Conservation (phyloP, 257 asterid species). For the Solanum dulcamara region DNA sequence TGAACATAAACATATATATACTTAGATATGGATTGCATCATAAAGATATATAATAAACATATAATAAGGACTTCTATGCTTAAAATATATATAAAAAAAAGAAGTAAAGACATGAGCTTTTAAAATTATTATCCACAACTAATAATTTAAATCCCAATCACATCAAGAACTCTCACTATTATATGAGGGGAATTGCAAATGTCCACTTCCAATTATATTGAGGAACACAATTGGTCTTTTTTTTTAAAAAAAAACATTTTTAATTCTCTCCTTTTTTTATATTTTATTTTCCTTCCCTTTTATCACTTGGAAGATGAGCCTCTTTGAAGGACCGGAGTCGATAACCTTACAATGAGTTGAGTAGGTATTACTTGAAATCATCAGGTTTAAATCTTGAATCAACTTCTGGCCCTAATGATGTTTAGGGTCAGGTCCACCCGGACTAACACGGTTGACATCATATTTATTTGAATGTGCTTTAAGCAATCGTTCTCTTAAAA, state of each 20-base stretch:
- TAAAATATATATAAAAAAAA: neutral
- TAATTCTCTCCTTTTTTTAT: neutral
- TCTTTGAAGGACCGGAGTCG: neutral
- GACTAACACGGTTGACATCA: neutral
- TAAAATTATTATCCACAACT: neutral
- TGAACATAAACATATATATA: neutral
- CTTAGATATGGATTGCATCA: neutral
- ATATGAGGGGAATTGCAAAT: neutral
- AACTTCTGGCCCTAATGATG: neutral
- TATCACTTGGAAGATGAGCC: neutral
- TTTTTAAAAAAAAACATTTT: neutral
- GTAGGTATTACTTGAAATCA: neutral
- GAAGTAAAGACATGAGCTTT: neutral
- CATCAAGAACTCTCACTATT: neutral
- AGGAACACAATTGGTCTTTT: neutral
- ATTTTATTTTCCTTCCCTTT: neutral
- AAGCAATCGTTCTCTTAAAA: neutral
- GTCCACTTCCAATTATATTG: neutral
- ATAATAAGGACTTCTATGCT: neutral
- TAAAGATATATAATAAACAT: neutral
- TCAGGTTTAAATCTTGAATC: neutral
- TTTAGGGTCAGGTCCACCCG: slow-evolving; percentile 7
- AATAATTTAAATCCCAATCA: neutral
- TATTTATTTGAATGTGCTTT: neutral
- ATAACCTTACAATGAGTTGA: neutral